These are phyloP conservation scores for Phtheirospermum japonicum DNA, from an alignment of 257 asterid species.

Conservation along the genomic window DNA sequence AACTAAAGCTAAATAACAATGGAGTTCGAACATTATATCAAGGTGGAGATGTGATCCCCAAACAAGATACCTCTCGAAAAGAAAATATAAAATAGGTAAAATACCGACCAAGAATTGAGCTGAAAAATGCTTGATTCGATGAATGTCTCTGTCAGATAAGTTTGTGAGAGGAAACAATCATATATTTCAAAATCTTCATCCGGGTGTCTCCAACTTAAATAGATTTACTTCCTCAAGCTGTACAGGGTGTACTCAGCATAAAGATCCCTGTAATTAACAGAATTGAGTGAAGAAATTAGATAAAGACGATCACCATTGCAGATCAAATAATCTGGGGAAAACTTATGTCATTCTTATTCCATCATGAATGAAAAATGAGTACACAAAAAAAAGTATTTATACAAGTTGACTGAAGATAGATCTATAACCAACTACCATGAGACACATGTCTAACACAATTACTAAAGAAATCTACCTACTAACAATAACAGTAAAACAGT, in stretches of 20 bases:
- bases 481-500: no score
- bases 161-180: background rate
- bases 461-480: no score
- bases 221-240: conserved; percentile 50
- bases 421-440: no score
- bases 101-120: background rate
- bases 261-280: conserved; percentile 57
- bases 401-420: no score
- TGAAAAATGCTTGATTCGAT: background rate
- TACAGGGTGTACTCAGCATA: conserved; percentile 79
- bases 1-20: background rate
- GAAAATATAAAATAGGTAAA: background rate
- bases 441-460: no score
- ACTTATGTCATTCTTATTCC: no score
- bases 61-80: background rate
- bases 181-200: conserved; percentile 10
- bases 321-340: no score
- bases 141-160: background rate
- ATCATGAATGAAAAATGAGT: no score
- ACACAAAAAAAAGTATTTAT: no score
- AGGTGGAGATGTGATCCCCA: background rate
- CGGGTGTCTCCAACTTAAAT: background rate
- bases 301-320: no score
- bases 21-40: background rate
- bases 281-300: no score